Conservation (phyloP, 768 basidiomycete species). For the Suillus alpinus region DNA sequence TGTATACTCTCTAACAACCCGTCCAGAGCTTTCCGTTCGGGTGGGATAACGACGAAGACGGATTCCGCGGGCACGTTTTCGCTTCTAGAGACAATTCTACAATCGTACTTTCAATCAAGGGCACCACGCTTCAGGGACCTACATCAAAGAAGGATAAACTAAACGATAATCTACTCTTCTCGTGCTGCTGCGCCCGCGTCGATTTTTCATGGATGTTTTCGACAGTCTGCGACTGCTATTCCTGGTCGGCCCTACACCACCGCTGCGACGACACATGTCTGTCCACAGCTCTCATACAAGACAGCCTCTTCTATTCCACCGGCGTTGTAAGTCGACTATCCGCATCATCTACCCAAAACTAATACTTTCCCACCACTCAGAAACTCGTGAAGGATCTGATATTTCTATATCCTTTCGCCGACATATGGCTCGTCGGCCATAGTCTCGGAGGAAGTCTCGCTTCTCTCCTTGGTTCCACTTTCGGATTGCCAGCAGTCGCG, state of each 20-base stretch:
- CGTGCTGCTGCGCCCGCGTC: slow-evolving; percentile 92
- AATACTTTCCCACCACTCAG: slow-evolving; percentile 21
- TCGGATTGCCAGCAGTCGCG: slow-evolving; percentile 61
- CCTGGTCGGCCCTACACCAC: slow-evolving; percentile 45
- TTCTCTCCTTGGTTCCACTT: slow-evolving; percentile 60
- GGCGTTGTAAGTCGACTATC: slow-evolving; percentile 62
- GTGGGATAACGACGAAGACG: slow-evolving; percentile 65
- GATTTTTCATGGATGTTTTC: slow-evolving; percentile 83
- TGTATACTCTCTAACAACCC: background rate
- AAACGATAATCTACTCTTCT: slow-evolving; percentile 87
- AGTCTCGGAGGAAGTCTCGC: slow-evolving; percentile 66
- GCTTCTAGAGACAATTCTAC: slow-evolving; percentile 75
- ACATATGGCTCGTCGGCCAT: slow-evolving; percentile 62
- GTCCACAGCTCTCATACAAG: slow-evolving; percentile 77
- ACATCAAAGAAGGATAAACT: slow-evolving; percentile 91
- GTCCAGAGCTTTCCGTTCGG: slow-evolving; percentile 76
- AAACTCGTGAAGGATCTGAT: slow-evolving; percentile 58
- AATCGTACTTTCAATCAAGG: slow-evolving; percentile 86
- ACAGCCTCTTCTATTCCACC: slow-evolving; percentile 88
- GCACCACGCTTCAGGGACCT: slow-evolving; percentile 79
- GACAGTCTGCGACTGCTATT: slow-evolving; percentile 87
- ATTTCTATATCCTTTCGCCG: slow-evolving; percentile 53
- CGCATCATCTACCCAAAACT: background rate
- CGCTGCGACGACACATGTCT: slow-evolving; percentile 82
- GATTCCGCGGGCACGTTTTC: slow-evolving; percentile 91